phyloP scores from a whole-genome alignment of 2,329 filamentous ascomycete genomes.

The Coniochaeta hoffmannii region DNA sequence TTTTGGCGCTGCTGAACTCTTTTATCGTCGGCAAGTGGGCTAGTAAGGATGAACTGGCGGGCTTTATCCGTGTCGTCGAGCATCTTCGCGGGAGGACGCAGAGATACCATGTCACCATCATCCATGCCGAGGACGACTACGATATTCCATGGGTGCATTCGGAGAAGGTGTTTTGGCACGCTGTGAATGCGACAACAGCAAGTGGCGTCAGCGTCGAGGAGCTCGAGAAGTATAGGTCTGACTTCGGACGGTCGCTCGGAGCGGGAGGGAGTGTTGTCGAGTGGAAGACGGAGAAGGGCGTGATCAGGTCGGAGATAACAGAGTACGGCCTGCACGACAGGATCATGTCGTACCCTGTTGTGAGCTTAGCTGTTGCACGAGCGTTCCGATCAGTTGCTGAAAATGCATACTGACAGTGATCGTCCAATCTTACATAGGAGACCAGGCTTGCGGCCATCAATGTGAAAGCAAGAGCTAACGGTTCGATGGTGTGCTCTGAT shows the following conservation, averaged over 20 bases:
- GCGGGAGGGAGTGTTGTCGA: conserved; percentile 42
- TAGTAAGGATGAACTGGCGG: conserved; percentile 38
- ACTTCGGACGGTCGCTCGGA: conserved; percentile 30
- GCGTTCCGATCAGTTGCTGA: conserved; percentile 31
- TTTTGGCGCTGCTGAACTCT: conserved; percentile 36
- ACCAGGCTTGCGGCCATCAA: too few species aligned
- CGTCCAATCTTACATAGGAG: too few species aligned
- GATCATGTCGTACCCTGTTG: conserved; percentile 49
- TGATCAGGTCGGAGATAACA: conserved; percentile 46
- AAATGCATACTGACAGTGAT: too few species aligned
- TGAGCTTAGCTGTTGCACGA: conserved; percentile 41
- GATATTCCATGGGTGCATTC: conserved; percentile 44
- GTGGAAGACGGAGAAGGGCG: conserved; percentile 35
- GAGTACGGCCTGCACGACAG: conserved; percentile 50
- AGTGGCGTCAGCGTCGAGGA: conserved; percentile 32
- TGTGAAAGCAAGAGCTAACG: too few species aligned
- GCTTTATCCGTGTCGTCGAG: conserved; percentile 32
- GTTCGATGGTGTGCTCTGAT: too few species aligned
- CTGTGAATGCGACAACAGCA: conserved; percentile 38
- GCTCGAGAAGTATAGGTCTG: conserved; percentile 34
- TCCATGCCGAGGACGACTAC: conserved; percentile 44
- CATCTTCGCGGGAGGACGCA: conserved; percentile 10
- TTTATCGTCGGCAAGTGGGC: conserved; percentile 44
- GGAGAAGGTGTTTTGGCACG: conserved; percentile 44
- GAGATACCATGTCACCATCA: conserved; percentile 37